Base-by-base conservation (phyloP, 139 green algal genomes). In the Chlamydomonas sp. region DNA sequence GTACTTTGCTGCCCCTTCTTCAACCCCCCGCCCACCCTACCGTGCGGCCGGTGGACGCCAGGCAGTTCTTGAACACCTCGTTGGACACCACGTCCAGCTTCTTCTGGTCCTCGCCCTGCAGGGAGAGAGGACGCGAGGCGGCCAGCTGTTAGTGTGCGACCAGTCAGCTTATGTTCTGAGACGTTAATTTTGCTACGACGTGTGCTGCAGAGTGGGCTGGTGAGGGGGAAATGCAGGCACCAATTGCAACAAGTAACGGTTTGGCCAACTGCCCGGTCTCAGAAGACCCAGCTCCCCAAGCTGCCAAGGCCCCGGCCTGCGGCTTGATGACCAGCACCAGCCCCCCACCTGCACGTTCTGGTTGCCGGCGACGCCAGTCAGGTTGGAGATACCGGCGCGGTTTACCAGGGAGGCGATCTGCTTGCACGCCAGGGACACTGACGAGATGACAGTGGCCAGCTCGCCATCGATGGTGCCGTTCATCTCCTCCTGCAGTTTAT, bases 71-170 rank as follows among this genome's bases (percentile, higher is more conserved):
- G 94, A 99, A 99, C 20, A 99, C 97, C 77, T 99, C 96, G 92
- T 99, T 99, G 86, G 97, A 98, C 72, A 99, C 94, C 1, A 99
- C 97, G 86, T 99, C 98, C 90, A 99, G 96, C 96, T 99, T 99
- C 94, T 99, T 99, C 96, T 99, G 98, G 92, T 99, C 98, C 95
- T 99, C 98, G 16, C 98, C 98, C 93, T 97, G 91, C 8, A 85
- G 74, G 69, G 16, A 89, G 4, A 61, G 68, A 10, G 69, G 49
- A 18, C 18, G 15, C 49, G 1, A 49, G 9, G 9, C 8, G 9
- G 10, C 64, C 64, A 69, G 10, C n/a, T 7, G 12, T 31, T 18
- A 0, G 68, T 12, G 18, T 74, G 14, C 18, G n/a, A 74, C 12
- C 6, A 16, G 64, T 9, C 64, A 69, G 64, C 9, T 12, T 64